phyloP scores from a whole-genome alignment of 805 yeast genomes.

The Saccharomycopsis sp. region DNA sequence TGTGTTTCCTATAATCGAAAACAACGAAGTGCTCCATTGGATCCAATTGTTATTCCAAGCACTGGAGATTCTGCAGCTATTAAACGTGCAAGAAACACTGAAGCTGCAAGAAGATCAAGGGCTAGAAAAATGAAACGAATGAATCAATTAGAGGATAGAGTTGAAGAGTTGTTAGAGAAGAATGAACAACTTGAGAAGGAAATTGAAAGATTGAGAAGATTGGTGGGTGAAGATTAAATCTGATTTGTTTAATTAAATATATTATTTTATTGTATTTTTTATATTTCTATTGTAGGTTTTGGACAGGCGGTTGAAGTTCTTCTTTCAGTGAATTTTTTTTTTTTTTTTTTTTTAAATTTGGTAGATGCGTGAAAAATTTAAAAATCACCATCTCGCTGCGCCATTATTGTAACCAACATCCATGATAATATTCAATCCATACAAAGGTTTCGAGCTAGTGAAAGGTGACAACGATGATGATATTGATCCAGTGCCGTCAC shows the following conservation, averaged over 20 bases:
- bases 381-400: no score
- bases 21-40: constrained; percentile 63
- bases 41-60: constrained; percentile 55
- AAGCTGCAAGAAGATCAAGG: constrained; percentile 92
- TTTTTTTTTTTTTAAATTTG: no score
- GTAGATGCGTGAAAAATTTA: no score
- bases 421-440: constrained; percentile 1
- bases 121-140: constrained; percentile 89
- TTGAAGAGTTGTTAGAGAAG: constrained; percentile 52
- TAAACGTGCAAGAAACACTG: constrained; percentile 92
- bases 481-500: constrained; percentile 9
- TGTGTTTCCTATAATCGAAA: constrained; percentile 72
- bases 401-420: not conserved
- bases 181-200: constrained; percentile 59
- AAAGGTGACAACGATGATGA: no score
- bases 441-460: constrained; percentile 10
- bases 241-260: no score
- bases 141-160: constrained; percentile 72
- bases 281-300: no score
- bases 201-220: constrained; percentile 48
- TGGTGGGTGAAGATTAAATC: constrained; percentile 30
- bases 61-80: constrained; percentile 59
- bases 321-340: no score
- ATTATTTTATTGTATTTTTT: no score
- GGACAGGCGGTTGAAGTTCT: no score